These are phyloP conservation scores for Aspergillus ustus DNA, from an alignment of 2,329 filamentous ascomycete species.

Conservation along the genomic window DNA sequence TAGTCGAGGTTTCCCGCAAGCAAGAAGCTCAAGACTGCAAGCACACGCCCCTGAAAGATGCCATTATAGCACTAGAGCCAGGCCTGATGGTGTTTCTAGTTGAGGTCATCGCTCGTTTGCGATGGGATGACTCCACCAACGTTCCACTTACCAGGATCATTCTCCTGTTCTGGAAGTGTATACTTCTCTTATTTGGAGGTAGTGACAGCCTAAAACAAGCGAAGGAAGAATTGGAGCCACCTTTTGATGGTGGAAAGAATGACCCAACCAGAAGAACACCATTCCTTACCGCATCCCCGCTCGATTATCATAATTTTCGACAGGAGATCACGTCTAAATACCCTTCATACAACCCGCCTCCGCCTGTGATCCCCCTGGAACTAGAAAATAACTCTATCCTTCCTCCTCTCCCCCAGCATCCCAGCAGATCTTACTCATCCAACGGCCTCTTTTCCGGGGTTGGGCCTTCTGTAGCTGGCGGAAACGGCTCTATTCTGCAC, in stretches of 20 bases:
- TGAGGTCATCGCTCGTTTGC: slow-evolving; percentile 67
- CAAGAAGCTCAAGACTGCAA: slow-evolving; percentile 35
- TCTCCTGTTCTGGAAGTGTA: slow-evolving; percentile 87
- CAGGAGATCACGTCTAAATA: slow-evolving; percentile 98
- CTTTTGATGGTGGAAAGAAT: slow-evolving; percentile 53
- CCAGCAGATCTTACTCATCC: slow-evolving; percentile 63
- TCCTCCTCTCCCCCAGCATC: slow-evolving; percentile 79
- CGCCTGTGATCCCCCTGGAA: slow-evolving; percentile 80
- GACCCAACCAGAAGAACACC: slow-evolving; percentile 65
- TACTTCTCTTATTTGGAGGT: slow-evolving; percentile 84
- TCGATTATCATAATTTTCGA: slow-evolving; percentile 95
- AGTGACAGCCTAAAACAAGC: slow-evolving; percentile 72
- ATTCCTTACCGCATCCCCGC: slow-evolving; percentile 87
- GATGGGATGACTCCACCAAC: slow-evolving; percentile 67
- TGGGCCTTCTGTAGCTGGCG: slow-evolving; percentile 51
- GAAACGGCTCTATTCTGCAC: slow-evolving; percentile 76
- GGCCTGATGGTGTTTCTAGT: slow-evolving; percentile 74
- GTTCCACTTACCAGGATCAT: slow-evolving; percentile 71
- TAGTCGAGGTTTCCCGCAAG: slow-evolving; percentile 47
- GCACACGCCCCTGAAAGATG: slow-evolving; percentile 33
- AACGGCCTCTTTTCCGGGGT: slow-evolving; percentile 66
- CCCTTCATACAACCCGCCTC: slow-evolving; percentile 90
- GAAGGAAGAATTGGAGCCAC: slow-evolving; percentile 68
- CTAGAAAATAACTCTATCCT: slow-evolving; percentile 89
- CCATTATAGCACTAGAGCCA: slow-evolving; percentile 63